These are phyloP conservation scores for Calocybe indica DNA, from an alignment of 768 basidiomycete species.

Conservation along the genomic window DNA sequence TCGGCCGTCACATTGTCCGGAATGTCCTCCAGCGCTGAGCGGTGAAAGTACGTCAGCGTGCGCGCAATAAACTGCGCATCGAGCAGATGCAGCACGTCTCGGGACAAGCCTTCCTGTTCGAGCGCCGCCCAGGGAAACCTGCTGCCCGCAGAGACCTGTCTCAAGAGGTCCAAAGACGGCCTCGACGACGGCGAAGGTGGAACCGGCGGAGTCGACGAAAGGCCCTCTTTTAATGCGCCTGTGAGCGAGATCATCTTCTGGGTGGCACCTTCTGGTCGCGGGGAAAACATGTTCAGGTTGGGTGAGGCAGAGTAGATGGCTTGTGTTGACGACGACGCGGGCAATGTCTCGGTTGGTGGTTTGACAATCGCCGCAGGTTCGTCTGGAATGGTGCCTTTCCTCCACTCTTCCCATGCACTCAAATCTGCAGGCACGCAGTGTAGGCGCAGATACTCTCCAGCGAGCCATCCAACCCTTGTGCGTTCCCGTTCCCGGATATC, in stretches of 20 bases:
- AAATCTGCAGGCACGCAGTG: slow-evolving; percentile 48
- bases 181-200: slow-evolving; percentile 17
- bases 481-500: slow-evolving; percentile 32
- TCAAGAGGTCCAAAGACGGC: slow-evolving; percentile 15
- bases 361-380: slow-evolving; percentile 22
- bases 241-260: slow-evolving; percentile 35
- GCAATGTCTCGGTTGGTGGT: slow-evolving; percentile 21
- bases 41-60: slow-evolving; percentile 61
- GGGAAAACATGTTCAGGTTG: slow-evolving; percentile 45
- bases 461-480: slow-evolving; percentile 56
- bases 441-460: slow-evolving; percentile 55
- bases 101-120: slow-evolving; percentile 60
- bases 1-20: slow-evolving; percentile 49
- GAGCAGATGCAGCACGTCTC: slow-evolving; percentile 57
- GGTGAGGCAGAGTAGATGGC: slow-evolving; percentile 46
- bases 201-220: slow-evolving; percentile 1
- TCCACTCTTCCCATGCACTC: slow-evolving; percentile 54
- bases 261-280: slow-evolving; percentile 37
- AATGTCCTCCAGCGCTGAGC: slow-evolving; percentile 40
- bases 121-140: slow-evolving; percentile 46
- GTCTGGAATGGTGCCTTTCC: slow-evolving; percentile 43
- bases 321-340: slow-evolving; percentile 43
- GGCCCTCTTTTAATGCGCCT: slow-evolving; percentile 29
- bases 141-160: slow-evolving; percentile 13
- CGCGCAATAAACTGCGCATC: slow-evolving; percentile 57